Conservation (phyloP, 352 stramenopile genomes). For the Pilasporangium apinafurcum region DNA sequence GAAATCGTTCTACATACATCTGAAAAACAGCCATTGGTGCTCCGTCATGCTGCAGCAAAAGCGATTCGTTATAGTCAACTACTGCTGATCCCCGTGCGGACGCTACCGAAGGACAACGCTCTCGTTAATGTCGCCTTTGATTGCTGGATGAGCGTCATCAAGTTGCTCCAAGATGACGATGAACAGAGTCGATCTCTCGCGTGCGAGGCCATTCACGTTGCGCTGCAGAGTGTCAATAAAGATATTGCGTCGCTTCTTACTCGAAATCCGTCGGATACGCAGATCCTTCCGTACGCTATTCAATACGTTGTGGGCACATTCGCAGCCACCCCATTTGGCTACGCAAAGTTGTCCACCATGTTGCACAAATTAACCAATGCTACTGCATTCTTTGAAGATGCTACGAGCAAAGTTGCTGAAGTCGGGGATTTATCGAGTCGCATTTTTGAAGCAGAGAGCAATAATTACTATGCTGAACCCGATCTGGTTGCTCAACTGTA, state of each 20-base stretch:
- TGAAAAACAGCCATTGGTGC: slow-evolving; percentile 46
- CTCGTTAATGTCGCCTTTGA: slow-evolving; percentile 24
- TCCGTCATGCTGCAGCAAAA: slow-evolving; percentile 52
- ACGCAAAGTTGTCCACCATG: slow-evolving; percentile 11
- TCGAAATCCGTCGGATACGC: slow-evolving; percentile 34
- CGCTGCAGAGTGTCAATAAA: slow-evolving; percentile 10
- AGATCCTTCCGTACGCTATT: slow-evolving; percentile 44
- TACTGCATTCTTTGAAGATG: slow-evolving; percentile 28
- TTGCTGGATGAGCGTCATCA: slow-evolving; percentile 51
- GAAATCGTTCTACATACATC: slow-evolving; percentile 37
- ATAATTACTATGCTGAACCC: slow-evolving; percentile 67
- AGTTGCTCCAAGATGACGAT: slow-evolving; percentile 69
- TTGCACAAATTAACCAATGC: slow-evolving; percentile 38
- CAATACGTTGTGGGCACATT: slow-evolving; percentile 37
- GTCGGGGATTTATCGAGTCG: slow-evolving; percentile 48
- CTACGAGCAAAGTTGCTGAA: slow-evolving; percentile 22
- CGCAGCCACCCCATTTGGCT: slow-evolving; percentile 17
- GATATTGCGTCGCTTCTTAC: background rate
- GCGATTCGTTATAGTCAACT: slow-evolving; percentile 42
- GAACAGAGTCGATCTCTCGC: slow-evolving; percentile 20
- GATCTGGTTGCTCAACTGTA: slow-evolving; percentile 61
- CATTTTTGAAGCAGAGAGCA: slow-evolving; percentile 79
- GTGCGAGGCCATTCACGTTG: slow-evolving; percentile 22
- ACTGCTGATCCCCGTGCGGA: slow-evolving; percentile 15
- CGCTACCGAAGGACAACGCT: background rate